Percentiles rank a stretch among this genome's conserved stretches.
Evolutionary conservation across 495 filamentous ascomycete genomes (phyloP).

Genomic region (Thozetella sp.): DNA sequence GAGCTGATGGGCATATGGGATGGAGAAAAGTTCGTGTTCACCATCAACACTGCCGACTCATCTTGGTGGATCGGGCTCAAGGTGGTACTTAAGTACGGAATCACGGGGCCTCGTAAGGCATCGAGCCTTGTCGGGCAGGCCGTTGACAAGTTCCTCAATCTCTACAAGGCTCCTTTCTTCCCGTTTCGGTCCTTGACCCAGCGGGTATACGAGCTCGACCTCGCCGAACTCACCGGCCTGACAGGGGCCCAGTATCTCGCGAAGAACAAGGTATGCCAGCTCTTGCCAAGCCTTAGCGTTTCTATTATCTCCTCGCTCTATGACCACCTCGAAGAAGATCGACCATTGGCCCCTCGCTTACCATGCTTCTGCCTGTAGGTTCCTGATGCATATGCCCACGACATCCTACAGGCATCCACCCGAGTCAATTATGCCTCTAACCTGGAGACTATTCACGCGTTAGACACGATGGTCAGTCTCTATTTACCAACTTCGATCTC

Average conservation of each 20-base stretch:
- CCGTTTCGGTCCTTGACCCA: conserved; percentile 78
- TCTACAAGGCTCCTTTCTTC: conserved; percentile 83
- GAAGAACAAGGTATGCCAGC: conserved; percentile 54
- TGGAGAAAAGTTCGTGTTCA: conserved; percentile 74
- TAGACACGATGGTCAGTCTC: conserved; percentile 84
- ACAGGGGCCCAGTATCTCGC: conserved; percentile 74
- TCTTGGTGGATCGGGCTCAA: conserved; percentile 78
- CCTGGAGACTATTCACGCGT: conserved; percentile 77
- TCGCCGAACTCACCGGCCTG: conserved; percentile 63
- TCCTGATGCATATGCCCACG: conserved; percentile 65
- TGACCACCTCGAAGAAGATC: not conserved
- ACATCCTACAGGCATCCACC: conserved; percentile 91
- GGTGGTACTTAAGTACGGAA: conserved; percentile 83
- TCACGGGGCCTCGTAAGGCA: conserved; percentile 69
- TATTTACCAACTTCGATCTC: not conserved
- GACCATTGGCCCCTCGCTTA: not conserved
- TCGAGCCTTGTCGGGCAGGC: conserved; percentile 71
- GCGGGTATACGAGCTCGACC: conserved; percentile 62
- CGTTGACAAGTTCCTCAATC: conserved; percentile 71
- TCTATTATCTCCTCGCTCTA: not conserved
- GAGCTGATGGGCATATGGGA: conserved; percentile 80
- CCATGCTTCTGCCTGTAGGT: conserved; percentile 43
- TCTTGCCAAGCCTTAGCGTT: not conserved
- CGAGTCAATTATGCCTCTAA: conserved; percentile 97
- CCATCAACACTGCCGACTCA: conserved; percentile 47